These are phyloP conservation scores for Spathaspora hagerdaliae DNA, from an alignment of 805 yeast genomes.

Conservation along the genomic window DNA sequence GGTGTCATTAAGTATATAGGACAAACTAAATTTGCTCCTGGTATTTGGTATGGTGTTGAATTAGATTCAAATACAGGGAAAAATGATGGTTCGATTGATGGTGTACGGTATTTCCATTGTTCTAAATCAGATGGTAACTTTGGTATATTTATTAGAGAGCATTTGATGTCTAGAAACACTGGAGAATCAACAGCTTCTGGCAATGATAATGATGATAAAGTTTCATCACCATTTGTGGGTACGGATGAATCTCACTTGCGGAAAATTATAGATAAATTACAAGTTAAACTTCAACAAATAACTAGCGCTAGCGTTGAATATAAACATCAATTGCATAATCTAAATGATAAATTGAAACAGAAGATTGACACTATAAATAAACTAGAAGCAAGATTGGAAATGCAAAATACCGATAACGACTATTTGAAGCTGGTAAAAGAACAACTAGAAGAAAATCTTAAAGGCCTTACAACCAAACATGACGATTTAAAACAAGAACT, in stretches of 20 bases:
- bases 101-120: conserved; percentile 43
- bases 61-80: conserved; percentile 39
- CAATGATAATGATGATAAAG: neutral
- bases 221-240: neutral
- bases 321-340: conserved; percentile 12
- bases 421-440: conserved; percentile 32
- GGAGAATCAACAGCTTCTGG: neutral
- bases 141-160: conserved; percentile 5
- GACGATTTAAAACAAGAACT: conserved; percentile 26
- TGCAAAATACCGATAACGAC: conserved; percentile 41
- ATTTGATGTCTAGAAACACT: neutral
- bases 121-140: conserved; percentile 27
- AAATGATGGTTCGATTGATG: conserved; percentile 48
- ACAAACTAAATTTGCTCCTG: conserved; percentile 53
- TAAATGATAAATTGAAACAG: conserved; percentile 11
- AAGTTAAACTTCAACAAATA: conserved; percentile 38
- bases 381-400: conserved; percentile 24
- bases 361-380: conserved; percentile 1
- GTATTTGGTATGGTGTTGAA: conserved; percentile 51
- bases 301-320: conserved; percentile 20
- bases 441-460: conserved; percentile 20
- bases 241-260: neutral
- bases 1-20: conserved; percentile 54
- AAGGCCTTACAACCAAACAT: conserved; percentile 23
- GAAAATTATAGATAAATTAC: conserved; percentile 34